These are phyloP conservation scores for Castanospermum australe DNA, from an alignment of 306 rosid species.

Conservation along the genomic window DNA sequence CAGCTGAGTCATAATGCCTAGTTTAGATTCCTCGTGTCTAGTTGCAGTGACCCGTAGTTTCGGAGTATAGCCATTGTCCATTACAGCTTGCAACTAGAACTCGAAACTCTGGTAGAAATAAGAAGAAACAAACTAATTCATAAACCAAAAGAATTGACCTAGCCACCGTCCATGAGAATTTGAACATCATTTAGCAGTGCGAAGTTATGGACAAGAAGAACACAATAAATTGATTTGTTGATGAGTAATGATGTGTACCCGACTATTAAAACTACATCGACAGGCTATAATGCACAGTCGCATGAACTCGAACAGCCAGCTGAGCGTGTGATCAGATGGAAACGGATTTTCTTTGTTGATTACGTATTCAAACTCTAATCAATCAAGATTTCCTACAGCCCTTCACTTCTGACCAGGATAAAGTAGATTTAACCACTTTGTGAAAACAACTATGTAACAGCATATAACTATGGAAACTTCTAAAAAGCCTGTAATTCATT, in stretches of 20 bases:
- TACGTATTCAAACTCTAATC: slow-evolving; percentile 33
- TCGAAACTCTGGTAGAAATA: too few relatives aligned
- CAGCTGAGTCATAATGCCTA: not conserved
- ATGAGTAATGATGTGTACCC: too few relatives aligned
- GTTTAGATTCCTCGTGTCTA: not conserved
- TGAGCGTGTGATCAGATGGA: not conserved
- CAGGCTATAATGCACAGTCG: too few relatives aligned
- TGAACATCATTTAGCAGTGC: too few relatives aligned
- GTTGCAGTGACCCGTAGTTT: not conserved
- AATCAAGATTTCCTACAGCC: slow-evolving; percentile 37
- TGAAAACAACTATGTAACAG: slow-evolving; percentile 21
- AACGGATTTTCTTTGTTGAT: slow-evolving; percentile 33
- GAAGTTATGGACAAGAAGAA: too few relatives aligned
- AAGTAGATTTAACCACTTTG: slow-evolving; percentile 28
- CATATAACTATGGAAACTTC: slow-evolving; percentile 36
- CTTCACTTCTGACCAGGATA: slow-evolving; percentile 29
- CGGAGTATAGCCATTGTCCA: not conserved
- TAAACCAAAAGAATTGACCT: too few relatives aligned
- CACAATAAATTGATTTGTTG: too few relatives aligned
- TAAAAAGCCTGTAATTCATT: slow-evolving; percentile 47
- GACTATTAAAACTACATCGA: too few relatives aligned
- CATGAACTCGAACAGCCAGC: too few relatives aligned
- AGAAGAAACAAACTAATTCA: too few relatives aligned
- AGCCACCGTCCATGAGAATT: too few relatives aligned
- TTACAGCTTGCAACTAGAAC: too few relatives aligned